Evolutionary conservation across 2,329 filamentous ascomycete species (phyloP), one percentile per base, ranked within the genome.

Genomic region (Fusarium protoensiforme): DNA sequence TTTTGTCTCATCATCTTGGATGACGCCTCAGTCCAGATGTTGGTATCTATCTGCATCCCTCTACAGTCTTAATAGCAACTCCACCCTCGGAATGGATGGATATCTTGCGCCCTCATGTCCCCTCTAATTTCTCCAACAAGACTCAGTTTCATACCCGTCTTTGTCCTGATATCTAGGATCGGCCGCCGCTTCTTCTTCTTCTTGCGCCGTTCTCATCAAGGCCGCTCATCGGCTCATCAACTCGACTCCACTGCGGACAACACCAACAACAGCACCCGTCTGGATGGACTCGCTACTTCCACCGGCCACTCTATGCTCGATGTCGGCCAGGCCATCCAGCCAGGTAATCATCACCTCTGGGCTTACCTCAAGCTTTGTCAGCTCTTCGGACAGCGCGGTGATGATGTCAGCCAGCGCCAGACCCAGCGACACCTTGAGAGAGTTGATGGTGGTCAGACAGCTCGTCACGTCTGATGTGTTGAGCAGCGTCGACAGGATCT

Each of bases 401-500:
- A 99, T 90, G 65, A 99, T 98, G 81, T 99, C 96, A 5, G 96
- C 96, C 68, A 99, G 84, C 2, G 96, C 96, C 56, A 99, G 86
- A 0, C 96, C 96, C 78, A 96, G 94, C 65, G 91, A 88, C 6
- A 90, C 88, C 84, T 99, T 99, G 70, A 99, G 87, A 1, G 93
- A 91, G 80, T 96, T 96, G 82, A 99, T 92, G 0, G 94, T 97
- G 67, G 90, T 92, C 58, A 99, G 87, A 80, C 96, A 98, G 36
- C 93, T 94, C 2, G 93, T 97, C 57, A 99, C 93, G 79, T 99
- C 96, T 62, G 91, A 90, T 2, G 94, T 98, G 63, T 89, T 91
- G 31, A 98, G 89, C 35, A 99, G 87, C 0, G 94, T 97, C 74
- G 92, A 89, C 74, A 95, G 87, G 62, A 99, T 98, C 76, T 93